A percentile compares a stretch with the other conserved stretches of the same genome.
Evolutionary conservation across 139 green algal genomes (phyloP).

Genomic region (Edaphochlamys debaryana): DNA sequence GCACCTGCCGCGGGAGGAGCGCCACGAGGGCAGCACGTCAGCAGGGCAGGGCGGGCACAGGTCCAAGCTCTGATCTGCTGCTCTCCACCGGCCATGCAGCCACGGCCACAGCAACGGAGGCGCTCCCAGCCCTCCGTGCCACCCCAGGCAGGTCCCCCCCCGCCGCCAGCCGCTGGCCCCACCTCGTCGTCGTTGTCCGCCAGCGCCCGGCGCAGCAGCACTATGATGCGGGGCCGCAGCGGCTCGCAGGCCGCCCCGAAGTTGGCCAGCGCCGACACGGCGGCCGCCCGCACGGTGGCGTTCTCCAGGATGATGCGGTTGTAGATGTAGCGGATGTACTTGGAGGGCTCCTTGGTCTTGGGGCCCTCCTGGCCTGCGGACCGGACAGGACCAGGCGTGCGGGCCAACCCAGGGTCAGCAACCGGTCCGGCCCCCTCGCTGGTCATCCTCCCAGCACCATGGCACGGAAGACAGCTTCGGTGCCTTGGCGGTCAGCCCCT

Average conservation of each 20-base stretch:
- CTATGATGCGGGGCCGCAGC: constrained; percentile 80
- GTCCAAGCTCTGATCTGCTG: no score
- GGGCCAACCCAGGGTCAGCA: no score
- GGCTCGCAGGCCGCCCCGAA: constrained; percentile 83
- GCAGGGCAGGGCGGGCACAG: no score
- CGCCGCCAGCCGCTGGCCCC: neutral
- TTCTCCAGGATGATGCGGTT: constrained; percentile 99
- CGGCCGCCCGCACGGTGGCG: constrained; percentile 94
- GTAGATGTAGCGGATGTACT: constrained; percentile 98
- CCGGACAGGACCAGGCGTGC: neutral
- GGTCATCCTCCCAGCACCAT: no score
- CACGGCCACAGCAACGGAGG: no score
- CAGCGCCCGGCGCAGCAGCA: constrained; percentile 92
- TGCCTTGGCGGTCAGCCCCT: no score
- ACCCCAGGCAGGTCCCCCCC: no score
- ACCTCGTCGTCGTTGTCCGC: constrained; percentile 98
- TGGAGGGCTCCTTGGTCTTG: constrained; percentile 74
- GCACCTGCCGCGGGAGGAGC: constrained; percentile 67
- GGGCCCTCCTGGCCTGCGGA: constrained; percentile 57
- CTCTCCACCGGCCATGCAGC: no score
- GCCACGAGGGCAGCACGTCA: neutral
- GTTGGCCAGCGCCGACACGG: constrained; percentile 87
- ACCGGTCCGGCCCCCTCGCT: no score
- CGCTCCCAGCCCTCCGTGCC: no score
- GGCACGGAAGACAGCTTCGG: no score